Conservation (phyloP, 108 stramenopile species). For the Fragilariopsis cylindrus region DNA sequence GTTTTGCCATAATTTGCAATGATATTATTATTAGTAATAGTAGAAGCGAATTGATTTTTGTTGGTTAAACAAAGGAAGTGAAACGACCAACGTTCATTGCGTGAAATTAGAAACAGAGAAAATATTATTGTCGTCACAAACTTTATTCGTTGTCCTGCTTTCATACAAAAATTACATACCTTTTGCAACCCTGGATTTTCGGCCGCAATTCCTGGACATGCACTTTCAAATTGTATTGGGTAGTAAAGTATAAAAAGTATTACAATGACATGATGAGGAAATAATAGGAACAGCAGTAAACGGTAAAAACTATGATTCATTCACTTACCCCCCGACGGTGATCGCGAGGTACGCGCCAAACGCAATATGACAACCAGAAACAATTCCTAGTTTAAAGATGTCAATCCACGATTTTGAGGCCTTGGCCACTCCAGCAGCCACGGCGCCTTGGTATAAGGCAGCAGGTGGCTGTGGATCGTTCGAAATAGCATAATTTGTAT, state of each 20-base stretch:
- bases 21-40: background rate
- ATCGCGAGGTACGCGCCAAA: conserved; percentile 87
- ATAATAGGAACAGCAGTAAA: no score
- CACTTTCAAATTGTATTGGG: conserved; percentile 20
- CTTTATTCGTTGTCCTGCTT: background rate
- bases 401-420: conserved; percentile 63
- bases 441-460: conserved; percentile 75
- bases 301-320: no score
- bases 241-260: no score
- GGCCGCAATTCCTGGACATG: conserved; percentile 81
- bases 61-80: background rate
- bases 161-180: conserved; percentile 28
- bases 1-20: background rate
- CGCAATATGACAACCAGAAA: conserved; percentile 84
- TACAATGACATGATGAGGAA: no score
- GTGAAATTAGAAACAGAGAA: background rate
- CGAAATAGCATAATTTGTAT: background rate
- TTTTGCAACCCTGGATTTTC: conserved; percentile 87
- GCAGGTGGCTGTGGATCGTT: conserved; percentile 54
- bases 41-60: background rate
- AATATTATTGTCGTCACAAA: background rate
- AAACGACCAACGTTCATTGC: background rate
- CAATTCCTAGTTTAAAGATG: conserved; percentile 85
- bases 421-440: conserved; percentile 80
- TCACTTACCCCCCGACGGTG: conserved; percentile 55